Evolutionary conservation across 768 basidiomycete genomes (phyloP), one percentile per base, ranked within the genome.

Genomic region (Collybiopsis luxurians): DNA sequence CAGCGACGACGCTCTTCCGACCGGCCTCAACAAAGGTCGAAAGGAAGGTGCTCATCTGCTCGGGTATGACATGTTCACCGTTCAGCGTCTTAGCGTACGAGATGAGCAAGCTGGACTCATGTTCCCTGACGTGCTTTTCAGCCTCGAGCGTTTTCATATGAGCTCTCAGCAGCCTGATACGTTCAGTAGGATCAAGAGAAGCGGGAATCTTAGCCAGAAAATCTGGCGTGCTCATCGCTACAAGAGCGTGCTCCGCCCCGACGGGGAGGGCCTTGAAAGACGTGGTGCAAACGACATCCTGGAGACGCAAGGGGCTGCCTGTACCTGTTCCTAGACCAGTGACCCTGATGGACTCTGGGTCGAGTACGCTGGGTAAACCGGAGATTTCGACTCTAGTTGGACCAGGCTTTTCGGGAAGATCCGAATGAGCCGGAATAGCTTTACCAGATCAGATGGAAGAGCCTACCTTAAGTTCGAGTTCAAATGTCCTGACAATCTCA

Each of bases 231-330:
- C 9, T 9, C n/a, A 24, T 19, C n/a, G 43, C 5, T 5, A n/a
- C 43, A 24, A 44, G 6, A 44, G 43, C 24, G 31, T 34, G 31
- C 31, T 34, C 31, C 31, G 31, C 31, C 5, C 31, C 31, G 13
- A 13, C 6, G 13, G 31, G 31, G 9, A 17, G 6, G 9, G 6
- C n/a, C 9, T 24, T 44, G 34, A 54, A 66, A 47, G 55, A 24
- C 5, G 74, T 62, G 23, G 74, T 79, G 66, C 79, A 82, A n/a
- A 80, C 75, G 31, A 85, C 79, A 65, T 85, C 84, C 59, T 79
- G 76, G 10, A 86, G 71, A 57, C 79, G 78, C 4, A 78, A 77
- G 13, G 31, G n/a, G n/a, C n/a, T n/a, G 26, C 71, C 67, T 11
- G 38, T n/a, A 24, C n/a, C n/a, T 19, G n/a, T 24, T 3, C 72